These are phyloP conservation scores for Neophaeococcomyces aloes DNA, from an alignment of 2,329 filamentous ascomycete species.

Conservation along the genomic window DNA sequence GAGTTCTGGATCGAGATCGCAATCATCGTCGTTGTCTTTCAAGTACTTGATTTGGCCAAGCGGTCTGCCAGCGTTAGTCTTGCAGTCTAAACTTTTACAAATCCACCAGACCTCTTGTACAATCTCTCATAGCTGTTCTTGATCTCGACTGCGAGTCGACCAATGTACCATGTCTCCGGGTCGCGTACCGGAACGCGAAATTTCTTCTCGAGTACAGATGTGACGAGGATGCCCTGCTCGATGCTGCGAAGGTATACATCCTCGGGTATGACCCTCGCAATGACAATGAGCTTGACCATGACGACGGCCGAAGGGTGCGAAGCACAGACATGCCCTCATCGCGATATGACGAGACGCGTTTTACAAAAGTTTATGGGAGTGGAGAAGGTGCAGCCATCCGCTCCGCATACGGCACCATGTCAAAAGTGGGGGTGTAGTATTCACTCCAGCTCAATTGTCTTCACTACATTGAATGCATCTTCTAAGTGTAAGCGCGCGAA, in stretches of 20 bases:
- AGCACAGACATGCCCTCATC: background rate
- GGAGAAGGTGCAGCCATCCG: too few relatives aligned
- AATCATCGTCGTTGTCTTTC: conserved; percentile 20
- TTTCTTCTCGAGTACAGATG: conserved; percentile 13
- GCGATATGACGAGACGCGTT: too few relatives aligned
- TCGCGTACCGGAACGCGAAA: conserved; percentile 18
- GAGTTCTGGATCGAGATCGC: conserved; percentile 20
- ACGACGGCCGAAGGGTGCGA: background rate
- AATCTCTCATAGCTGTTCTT: conserved; percentile 17
- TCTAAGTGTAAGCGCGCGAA: too few relatives aligned
- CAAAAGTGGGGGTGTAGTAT: too few relatives aligned
- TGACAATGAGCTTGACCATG: conserved; percentile 20
- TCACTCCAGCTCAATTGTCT: too few relatives aligned
- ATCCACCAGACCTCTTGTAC: conserved; percentile 14
- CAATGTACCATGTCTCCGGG: conserved; percentile 19
- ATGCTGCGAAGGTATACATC: conserved; percentile 15
- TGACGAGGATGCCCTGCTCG: conserved; percentile 1
- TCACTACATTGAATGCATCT: too few relatives aligned
- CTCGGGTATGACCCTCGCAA: conserved; percentile 19
- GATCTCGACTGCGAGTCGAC: conserved; percentile 18
- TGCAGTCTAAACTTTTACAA: conserved; percentile 3
- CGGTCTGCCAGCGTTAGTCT: conserved; percentile 11
- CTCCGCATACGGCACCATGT: too few relatives aligned
- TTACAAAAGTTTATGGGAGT: too few relatives aligned
- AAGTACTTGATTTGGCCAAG: conserved; percentile 21